phyloP scores from a whole-genome alignment of 108 stramenopile genomes.

The Conticribra guillardii region DNA sequence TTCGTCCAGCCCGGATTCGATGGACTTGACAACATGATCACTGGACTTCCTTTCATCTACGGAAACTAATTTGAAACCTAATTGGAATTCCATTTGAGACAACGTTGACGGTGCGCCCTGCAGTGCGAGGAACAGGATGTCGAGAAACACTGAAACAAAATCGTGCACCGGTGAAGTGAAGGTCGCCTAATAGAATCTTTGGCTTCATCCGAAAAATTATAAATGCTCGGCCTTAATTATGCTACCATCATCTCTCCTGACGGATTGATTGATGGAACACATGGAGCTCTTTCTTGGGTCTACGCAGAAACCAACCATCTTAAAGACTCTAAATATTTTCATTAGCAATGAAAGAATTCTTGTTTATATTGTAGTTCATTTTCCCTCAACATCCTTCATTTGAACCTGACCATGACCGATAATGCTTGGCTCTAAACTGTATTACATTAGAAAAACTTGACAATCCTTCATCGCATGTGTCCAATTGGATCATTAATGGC shows the following conservation, averaged over 20 bases:
- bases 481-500: no score
- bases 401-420: no score
- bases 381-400: background rate
- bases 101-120: no score
- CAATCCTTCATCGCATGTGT: no score
- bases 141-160: background rate
- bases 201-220: background rate
- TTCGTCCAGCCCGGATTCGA: slow-evolving; percentile 23
- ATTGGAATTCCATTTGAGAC: background rate
- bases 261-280: background rate
- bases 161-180: background rate
- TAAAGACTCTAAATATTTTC: background rate
- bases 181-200: background rate
- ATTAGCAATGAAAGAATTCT: background rate
- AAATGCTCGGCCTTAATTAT: background rate
- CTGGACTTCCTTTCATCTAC: slow-evolving; percentile 43
- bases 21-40: slow-evolving; percentile 32
- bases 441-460: no score
- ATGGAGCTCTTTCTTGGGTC: background rate
- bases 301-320: background rate
- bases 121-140: background rate
- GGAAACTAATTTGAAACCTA: slow-evolving; percentile 8
- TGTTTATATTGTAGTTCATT: background rate
- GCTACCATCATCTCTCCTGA: background rate
- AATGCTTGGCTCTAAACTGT: no score